These are phyloP conservation scores for Fraxinus americana DNA, from an alignment of 257 asterid genomes.

Conservation along the genomic window DNA sequence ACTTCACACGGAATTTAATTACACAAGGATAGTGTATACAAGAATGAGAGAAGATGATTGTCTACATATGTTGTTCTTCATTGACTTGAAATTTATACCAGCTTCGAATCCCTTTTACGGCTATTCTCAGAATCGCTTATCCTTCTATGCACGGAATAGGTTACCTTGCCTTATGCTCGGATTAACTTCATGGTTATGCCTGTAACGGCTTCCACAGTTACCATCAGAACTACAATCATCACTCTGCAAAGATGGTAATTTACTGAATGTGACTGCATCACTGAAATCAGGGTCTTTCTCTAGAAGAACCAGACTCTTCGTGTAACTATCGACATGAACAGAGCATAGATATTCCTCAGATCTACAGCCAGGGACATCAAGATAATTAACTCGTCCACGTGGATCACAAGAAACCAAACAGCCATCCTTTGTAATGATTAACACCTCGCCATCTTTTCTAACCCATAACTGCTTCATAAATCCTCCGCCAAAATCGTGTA, in stretches of 20 bases:
- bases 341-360: slow-evolving; percentile 28
- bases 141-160: not conserved
- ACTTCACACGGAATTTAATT: not conserved
- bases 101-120: not conserved
- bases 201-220: slow-evolving; percentile 1
- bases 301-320: slow-evolving; percentile 40
- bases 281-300: slow-evolving; percentile 21
- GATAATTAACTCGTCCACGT: slow-evolving; percentile 21
- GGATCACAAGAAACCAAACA: slow-evolving; percentile 26
- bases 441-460: slow-evolving; percentile 31
- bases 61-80: not conserved
- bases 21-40: not conserved
- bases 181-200: slow-evolving; percentile 7
- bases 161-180: not conserved
- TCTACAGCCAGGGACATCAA: slow-evolving; percentile 27
- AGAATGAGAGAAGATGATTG: not conserved
- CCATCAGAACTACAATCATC: not conserved
- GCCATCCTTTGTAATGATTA: slow-evolving; percentile 31
- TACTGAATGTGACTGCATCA: slow-evolving; percentile 22
- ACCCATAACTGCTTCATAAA: slow-evolving; percentile 42
- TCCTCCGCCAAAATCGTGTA: slow-evolving; percentile 13
- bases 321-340: slow-evolving; percentile 31
- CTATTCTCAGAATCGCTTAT: not conserved
- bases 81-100: not conserved
- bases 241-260: slow-evolving; percentile 22